Conservation (phyloP, 2,329 filamentous ascomycete genomes). For the Botryotinia narcissicola region DNA sequence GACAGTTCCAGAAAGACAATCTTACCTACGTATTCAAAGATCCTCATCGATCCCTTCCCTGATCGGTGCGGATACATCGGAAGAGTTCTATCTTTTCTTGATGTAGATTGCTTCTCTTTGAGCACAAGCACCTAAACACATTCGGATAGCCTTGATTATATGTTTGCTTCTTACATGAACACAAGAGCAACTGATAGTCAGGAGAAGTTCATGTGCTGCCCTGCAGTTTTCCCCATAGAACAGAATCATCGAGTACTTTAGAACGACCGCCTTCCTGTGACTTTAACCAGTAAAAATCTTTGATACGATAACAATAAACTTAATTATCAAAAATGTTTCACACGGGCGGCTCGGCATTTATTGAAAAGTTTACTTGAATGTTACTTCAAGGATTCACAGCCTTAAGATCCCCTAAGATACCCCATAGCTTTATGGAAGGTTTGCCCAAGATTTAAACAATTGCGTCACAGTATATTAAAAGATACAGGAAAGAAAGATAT, state of each 20-base stretch:
- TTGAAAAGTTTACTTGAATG: neutral
- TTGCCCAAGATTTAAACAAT: neutral
- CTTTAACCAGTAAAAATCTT: neutral
- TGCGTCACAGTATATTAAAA: neutral
- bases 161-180: neutral
- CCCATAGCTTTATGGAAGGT: neutral
- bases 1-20: neutral
- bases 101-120: neutral
- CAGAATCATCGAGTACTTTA: neutral
- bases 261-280: neutral
- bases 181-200: neutral
- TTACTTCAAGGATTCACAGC: neutral
- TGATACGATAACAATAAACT: neutral
- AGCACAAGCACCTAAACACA: neutral
- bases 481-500: neutral
- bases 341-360: slow-evolving; percentile 10
- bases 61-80: neutral
- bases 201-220: neutral
- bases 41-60: neutral
- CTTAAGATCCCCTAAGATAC: neutral
- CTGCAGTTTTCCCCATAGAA: neutral
- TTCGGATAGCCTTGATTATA: neutral
- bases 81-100: neutral
- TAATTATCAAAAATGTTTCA: slow-evolving; percentile 4
- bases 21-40: neutral